These are phyloP conservation scores for Leishmania tropica DNA, from an alignment of 208 protist genomes.

Conservation along the genomic window DNA sequence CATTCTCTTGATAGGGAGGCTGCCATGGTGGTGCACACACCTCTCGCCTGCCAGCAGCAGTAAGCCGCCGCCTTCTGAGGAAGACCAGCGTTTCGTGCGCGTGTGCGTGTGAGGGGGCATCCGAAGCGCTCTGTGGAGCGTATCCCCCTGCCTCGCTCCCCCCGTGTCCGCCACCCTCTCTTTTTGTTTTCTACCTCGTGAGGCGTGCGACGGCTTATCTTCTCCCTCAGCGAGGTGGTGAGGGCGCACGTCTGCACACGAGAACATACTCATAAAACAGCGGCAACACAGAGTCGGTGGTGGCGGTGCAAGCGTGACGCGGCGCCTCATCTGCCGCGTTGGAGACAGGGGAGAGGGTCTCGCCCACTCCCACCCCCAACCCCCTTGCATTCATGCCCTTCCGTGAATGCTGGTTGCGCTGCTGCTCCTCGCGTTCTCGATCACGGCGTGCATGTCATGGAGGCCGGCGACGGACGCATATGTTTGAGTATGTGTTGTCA, in stretches of 20 bases:
- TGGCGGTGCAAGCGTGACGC: not conserved
- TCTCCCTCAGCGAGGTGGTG: not conserved
- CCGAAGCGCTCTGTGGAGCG: not conserved
- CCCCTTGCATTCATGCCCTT: not conserved
- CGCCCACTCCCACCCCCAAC: not conserved
- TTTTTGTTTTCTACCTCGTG: not conserved
- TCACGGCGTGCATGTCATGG: not conserved
- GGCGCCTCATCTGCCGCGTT: not conserved
- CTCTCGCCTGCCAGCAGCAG: conserved; percentile 47
- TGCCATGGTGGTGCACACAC: conserved; percentile 14
- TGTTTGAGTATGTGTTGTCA: not conserved
- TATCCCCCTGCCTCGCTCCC: too few species aligned
- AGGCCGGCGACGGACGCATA: not conserved
- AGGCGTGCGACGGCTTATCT: not conserved
- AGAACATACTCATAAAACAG: not conserved
- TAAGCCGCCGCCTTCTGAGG: not conserved
- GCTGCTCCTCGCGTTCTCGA: conserved; percentile 1
- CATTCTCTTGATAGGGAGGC: not conserved
- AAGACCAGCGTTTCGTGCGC: not conserved
- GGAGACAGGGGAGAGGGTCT: not conserved
- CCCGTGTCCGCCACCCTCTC: not conserved
- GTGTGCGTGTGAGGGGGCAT: too few species aligned
- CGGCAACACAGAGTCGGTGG: not conserved
- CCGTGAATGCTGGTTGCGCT: not conserved
- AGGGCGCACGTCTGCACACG: not conserved